Base-by-base conservation (phyloP, 371 early-diverging fungal genomes). In the Mortierella polycephala region DNA sequence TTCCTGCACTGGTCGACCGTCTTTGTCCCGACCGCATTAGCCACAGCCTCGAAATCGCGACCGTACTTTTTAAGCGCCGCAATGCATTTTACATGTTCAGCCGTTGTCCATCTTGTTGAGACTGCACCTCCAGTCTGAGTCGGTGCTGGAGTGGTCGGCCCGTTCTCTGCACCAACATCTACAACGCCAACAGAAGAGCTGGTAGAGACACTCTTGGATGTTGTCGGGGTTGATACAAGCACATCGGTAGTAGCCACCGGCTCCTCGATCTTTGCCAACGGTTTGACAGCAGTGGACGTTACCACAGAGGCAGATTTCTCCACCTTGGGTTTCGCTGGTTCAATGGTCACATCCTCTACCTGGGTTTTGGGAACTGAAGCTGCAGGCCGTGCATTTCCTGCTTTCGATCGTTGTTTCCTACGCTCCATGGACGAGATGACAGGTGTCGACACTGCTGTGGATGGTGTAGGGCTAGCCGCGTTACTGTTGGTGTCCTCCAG, bases 1-100 rank as follows among this genome's bases (percentile, higher is more conserved):
- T 93, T 92, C 56, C 91, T 88, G 67, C 95, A 95, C 69, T 95
- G 93, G 21, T 90, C 92, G 65, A 88, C 91, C 1, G 94, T 91
- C 73, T 95, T 95, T 6, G 92, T 90, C 1, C 91, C 90, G 39
- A 95, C 91, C 54, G 89, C 68, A 12, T 73, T 71, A 7, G 95
- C 87, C 0, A 95, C 91, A 14, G 85, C 87, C 20, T 83, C 85
- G 81, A 95, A 95, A 60, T 94, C 91, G 10, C 90, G 85, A 4
- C 95, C 95, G 54, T 87, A 83, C n/a, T 82, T 80, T 67, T 89
- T 89, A 64, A 94, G 90, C 0, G 89, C 95, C n/a, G 91, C 89
- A 11, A 92, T 80, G 0, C 92, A 95, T 13, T 86, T 83, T n/a
- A 85, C 82, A 41, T 92, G 91, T 56, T 96, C 96, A 0, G 87